Evolutionary conservation across 169 alveolate genomes (phyloP), one percentile per base, ranked within the genome.

Genomic region (Nephromyces sp.): DNA sequence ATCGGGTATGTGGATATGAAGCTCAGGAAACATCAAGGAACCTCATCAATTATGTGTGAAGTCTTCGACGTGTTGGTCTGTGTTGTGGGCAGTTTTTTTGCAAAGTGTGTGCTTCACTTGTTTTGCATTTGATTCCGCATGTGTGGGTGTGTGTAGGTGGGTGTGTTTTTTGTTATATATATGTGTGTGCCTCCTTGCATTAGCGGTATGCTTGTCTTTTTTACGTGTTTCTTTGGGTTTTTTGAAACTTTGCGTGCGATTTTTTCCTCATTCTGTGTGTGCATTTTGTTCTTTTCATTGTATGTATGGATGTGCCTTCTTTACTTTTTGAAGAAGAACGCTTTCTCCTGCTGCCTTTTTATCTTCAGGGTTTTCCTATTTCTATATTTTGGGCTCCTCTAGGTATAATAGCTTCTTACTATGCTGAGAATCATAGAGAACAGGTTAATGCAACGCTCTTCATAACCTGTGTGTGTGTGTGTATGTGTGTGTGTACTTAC

Each of bases 311-410:
- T 52, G 31, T 52, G 5, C 35, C 57, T 24, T 63, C n/a, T 5
- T 3, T 52, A 63, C 43, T 3, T 3, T 63, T 21, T 32, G 8
- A 30, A 32, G 43, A n/a, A 30, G 4, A 43, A 8, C 5, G 6
- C 6, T 30, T 6, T 32, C 28, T 32, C 53, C 24, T n/a, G 53
- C 4, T 6, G 15, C 72, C 53, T 66, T 6, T 52, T 22, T 21
- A 6, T 3, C 29, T 22, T 8, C 69, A 72, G 67, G 93, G 94
- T 31, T 79, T 89, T 64, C 89, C 95, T 25, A 88, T 89, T 70
- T 85, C 87, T 25, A 90, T 91, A 24, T 84, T 90, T 22, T 90
- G 95, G 95, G 84, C 87, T 74, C 95, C 95, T 27, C 83, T 90
- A 33, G 84, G 89, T 63, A 69, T 75, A 51, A 85, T 89, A 27